phyloP scores from a whole-genome alignment of 139 green algal genomes.

The Chlorella sp. region DNA sequence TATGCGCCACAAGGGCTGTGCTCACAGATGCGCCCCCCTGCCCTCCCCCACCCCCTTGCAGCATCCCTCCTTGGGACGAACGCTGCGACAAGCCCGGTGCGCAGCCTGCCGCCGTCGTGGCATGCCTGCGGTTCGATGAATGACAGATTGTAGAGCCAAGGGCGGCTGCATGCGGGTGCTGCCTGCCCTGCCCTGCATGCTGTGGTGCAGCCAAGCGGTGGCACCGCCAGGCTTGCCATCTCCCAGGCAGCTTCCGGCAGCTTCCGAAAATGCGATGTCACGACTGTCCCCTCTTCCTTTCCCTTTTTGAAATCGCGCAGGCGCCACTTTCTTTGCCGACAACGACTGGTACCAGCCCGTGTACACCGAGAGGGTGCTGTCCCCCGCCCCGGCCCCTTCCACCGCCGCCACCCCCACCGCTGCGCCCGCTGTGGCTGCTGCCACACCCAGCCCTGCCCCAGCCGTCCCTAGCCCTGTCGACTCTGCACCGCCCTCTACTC shows the following conservation, averaged over 20 bases:
- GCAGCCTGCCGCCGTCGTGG: too few species aligned
- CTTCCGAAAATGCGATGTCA: too few species aligned
- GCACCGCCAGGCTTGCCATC: too few species aligned
- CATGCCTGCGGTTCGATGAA: too few species aligned
- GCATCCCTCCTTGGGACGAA: slow-evolving; percentile 21
- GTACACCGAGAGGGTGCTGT: slow-evolving; percentile 3
- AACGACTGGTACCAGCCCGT: slow-evolving; percentile 11
- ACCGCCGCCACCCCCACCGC: background rate
- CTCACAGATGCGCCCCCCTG: background rate
- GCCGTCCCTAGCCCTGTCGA: background rate
- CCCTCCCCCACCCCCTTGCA: background rate
- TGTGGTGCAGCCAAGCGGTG: too few species aligned
- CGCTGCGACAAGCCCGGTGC: slow-evolving; percentile 23
- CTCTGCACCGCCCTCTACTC: background rate
- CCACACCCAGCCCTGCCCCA: background rate
- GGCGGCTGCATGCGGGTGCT: background rate
- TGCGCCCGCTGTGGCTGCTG: background rate
- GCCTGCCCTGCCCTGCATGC: too few species aligned
- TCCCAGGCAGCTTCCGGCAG: too few species aligned
- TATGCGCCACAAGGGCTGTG: too few species aligned
- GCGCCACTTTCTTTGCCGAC: slow-evolving; percentile 6
- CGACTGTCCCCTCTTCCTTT: background rate
- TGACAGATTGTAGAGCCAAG: too few species aligned
- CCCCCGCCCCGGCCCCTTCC: background rate
- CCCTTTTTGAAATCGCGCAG: too few species aligned